A percentile compares a stretch with the other conserved stretches of the same genome.
Evolutionary conservation across 1,284 basidiomycete species (phyloP).

Genomic region (Ganoderma sinense): DNA sequence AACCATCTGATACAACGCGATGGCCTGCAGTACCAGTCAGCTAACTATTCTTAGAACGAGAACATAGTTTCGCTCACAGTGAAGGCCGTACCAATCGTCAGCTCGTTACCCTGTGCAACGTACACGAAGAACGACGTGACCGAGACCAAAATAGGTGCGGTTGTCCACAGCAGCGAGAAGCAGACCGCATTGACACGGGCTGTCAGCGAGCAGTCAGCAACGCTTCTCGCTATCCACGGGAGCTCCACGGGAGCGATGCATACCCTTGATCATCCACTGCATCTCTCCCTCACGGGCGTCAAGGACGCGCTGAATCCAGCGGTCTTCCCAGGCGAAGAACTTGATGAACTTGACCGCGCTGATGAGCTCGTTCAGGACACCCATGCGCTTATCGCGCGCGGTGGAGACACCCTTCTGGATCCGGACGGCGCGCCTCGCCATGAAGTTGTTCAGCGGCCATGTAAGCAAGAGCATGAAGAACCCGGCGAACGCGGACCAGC

Average conservation of each 20-base stretch:
- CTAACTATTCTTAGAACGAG: background rate
- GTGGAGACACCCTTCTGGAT: slow-evolving; percentile 80
- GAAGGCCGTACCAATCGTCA: slow-evolving; percentile 75
- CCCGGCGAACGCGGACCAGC: slow-evolving; percentile 86
- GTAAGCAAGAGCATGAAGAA: slow-evolving; percentile 79
- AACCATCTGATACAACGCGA: slow-evolving; percentile 78
- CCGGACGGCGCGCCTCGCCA: slow-evolving; percentile 66
- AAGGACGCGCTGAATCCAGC: slow-evolving; percentile 71
- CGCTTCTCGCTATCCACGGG: background rate
- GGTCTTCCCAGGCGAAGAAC: slow-evolving; percentile 85
- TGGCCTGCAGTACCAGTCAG: slow-evolving; percentile 51
- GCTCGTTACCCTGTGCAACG: slow-evolving; percentile 67
- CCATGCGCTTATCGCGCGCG: slow-evolving; percentile 87
- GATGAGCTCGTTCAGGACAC: slow-evolving; percentile 87
- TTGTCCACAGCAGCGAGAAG: slow-evolving; percentile 70
- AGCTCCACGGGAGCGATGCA: slow-evolving; percentile 10
- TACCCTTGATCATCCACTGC: slow-evolving; percentile 75
- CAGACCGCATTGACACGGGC: slow-evolving; percentile 71
- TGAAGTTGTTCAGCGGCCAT: slow-evolving; percentile 77
- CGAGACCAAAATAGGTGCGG: slow-evolving; percentile 74
- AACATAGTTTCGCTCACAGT: slow-evolving; percentile 53
- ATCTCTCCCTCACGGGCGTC: slow-evolving; percentile 69
- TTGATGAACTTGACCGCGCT: slow-evolving; percentile 87
- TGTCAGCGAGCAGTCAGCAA: slow-evolving; percentile 36
- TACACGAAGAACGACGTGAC: slow-evolving; percentile 73